Evolutionary conservation across 345 rosid species (phyloP), one percentile per base, ranked within the genome.

Genomic region (Pugionium cornutum): DNA sequence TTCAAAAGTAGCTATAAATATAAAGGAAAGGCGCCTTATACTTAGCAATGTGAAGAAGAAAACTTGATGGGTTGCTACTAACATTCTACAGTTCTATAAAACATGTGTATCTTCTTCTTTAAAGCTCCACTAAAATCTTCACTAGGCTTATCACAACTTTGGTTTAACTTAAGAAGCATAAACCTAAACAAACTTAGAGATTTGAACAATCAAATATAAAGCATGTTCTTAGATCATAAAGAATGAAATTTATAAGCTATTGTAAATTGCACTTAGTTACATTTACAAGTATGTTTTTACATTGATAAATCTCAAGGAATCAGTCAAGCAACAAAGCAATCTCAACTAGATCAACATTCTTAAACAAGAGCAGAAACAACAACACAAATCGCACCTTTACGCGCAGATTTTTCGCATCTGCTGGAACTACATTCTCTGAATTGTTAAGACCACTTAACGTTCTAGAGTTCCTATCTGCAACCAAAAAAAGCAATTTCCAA

Each of bases 321-420:
- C 9, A 35, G 70, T 43, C 11, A n/a, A 36, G 40, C 39, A 42
- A 53, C 43, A 53, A 9, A 65, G 28, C 10, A 4, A 2, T 52
- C n/a, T 26, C 26, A 53, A 40, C 26, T 42, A 42, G 46, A 25
- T 41, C 9, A 69, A 39, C 36, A 46, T 31, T 27, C 6, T 10
- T 28, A 5, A 62, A 32, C 28, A 3, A 49, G 10, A 62, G 33
- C 10, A 46, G 49, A 28, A 40, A 10, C 41, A 5, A 42, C 9
- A 7, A 28, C 44, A 60, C 26, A 41, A 39, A 50, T n/a, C 1
- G 64, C 49, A 92, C 98, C 96, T 92, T 92, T 1, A 87, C 95
- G 32, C 98, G 98, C 53, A 92, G 78, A 71, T 84, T 87, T 66
- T 89, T 89, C 0, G 95, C 82, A 67, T 89, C 98, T 36, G 72